Evolutionary conservation across 2,329 filamentous ascomycete genomes (phyloP).

Genomic region (Fusarium chaquense): DNA sequence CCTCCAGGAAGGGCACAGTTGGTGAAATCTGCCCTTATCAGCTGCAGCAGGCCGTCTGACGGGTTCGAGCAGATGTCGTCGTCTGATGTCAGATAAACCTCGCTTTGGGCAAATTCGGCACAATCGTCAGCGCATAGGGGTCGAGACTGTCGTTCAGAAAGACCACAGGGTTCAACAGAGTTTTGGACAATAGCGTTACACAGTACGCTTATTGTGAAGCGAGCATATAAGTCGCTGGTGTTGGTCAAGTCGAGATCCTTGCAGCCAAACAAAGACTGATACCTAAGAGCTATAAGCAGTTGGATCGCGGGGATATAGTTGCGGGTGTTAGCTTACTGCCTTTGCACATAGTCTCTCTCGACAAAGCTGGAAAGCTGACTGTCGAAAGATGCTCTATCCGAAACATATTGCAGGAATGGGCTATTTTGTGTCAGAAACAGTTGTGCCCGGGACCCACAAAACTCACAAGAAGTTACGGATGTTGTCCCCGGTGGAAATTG

Average conservation of each 20-base stretch:
- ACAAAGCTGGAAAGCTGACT: slow-evolving; percentile 78
- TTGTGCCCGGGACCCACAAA: not conserved
- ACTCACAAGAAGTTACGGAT: slow-evolving; percentile 75
- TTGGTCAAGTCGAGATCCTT: slow-evolving; percentile 80
- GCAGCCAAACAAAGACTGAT: slow-evolving; percentile 84
- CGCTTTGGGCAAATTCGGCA: slow-evolving; percentile 87
- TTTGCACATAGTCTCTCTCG: slow-evolving; percentile 76
- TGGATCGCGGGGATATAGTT: not conserved
- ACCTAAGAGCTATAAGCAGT: slow-evolving; percentile 66
- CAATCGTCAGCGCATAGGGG: slow-evolving; percentile 93
- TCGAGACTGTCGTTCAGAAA: slow-evolving; percentile 72
- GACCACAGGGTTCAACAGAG: slow-evolving; percentile 76
- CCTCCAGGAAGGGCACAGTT: slow-evolving; percentile 87
- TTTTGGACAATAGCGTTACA: slow-evolving; percentile 96
- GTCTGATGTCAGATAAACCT: slow-evolving; percentile 85
- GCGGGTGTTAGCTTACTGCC: slow-evolving; percentile 71
- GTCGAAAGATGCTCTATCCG: slow-evolving; percentile 82
- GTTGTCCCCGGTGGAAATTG: slow-evolving; percentile 72
- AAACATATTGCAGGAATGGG: slow-evolving; percentile 87
- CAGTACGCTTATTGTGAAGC: slow-evolving; percentile 90
- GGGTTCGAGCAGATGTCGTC: slow-evolving; percentile 77
- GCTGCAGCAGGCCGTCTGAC: slow-evolving; percentile 72
- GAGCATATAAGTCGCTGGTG: slow-evolving; percentile 85
- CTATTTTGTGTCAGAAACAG: slow-evolving; percentile 59
- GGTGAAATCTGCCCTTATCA: slow-evolving; percentile 92